Conservation (phyloP, 78 protist species). For the Anaeramoeba ignava region DNA sequence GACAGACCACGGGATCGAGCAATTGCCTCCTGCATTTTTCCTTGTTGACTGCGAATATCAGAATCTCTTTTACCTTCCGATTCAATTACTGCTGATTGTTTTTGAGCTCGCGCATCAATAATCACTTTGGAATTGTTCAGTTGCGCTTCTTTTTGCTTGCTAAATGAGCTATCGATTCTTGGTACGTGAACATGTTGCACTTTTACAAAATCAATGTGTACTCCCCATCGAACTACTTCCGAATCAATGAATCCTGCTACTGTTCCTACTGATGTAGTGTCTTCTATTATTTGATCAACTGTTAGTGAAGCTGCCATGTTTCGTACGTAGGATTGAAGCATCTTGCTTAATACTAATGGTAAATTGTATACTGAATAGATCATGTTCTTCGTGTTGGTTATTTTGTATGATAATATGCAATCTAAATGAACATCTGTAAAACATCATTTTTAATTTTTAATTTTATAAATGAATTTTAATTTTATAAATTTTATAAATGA, state of each 20-base stretch:
- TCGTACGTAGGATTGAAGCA: constrained; percentile 13
- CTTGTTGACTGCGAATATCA: constrained; percentile 3
- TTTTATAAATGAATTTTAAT: too few species aligned
- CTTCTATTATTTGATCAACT: constrained; percentile 7
- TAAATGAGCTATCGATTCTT: neutral
- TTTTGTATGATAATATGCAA: neutral
- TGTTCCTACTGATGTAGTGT: neutral
- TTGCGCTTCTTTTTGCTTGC: constrained; percentile 8
- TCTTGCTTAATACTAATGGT: neutral
- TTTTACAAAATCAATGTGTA: neutral
- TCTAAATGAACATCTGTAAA: too few species aligned
- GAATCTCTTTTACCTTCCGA: constrained; percentile 10
- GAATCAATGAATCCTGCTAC: constrained; percentile 10
- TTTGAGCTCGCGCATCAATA: neutral
- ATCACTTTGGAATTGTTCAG: constrained; percentile 7
- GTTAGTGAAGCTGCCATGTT: neutral
- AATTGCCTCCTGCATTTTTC: constrained; percentile 1
- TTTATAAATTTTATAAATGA: too few species aligned
- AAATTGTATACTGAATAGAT: neutral
- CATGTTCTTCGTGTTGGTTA: neutral
- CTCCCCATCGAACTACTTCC: constrained; percentile 7
- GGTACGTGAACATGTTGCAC: neutral
- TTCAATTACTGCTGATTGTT: constrained; percentile 10
- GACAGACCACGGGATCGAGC: constrained; percentile 6
- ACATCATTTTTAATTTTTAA: too few species aligned